These are phyloP conservation scores for Stephania cephalantha DNA, from an alignment of 164 flowering plant genomes.

Conservation along the genomic window DNA sequence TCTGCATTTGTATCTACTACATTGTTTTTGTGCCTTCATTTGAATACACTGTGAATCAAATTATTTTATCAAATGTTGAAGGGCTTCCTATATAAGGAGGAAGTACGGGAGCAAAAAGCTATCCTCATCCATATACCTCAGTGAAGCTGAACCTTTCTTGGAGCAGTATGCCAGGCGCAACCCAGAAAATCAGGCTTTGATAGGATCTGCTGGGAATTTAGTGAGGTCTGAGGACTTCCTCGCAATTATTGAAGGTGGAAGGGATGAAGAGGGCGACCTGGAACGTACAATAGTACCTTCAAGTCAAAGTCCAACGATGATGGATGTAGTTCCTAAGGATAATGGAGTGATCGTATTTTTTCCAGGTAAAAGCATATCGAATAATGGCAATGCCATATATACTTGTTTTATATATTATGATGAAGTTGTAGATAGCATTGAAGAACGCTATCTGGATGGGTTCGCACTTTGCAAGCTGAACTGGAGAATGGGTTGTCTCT, in stretches of 20 bases:
- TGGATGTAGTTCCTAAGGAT: constrained; percentile 53
- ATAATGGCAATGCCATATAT: neutral
- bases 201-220: constrained; percentile 87
- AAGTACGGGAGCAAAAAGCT: constrained; percentile 67
- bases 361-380: constrained; percentile 49
- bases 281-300: constrained; percentile 38
- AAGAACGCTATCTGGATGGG: neutral
- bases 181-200: constrained; percentile 61
- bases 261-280: constrained; percentile 90
- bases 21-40: neutral
- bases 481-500: neutral
- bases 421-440: no score
- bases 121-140: constrained; percentile 67
- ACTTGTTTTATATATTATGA: neutral
- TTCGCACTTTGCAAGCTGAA: neutral
- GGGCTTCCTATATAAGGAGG: constrained; percentile 78
- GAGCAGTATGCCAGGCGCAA: constrained; percentile 91
- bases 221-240: constrained; percentile 79
- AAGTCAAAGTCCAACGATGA: constrained; percentile 33
- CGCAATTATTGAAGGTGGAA: constrained; percentile 67
- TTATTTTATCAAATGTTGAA: constrained; percentile 15
- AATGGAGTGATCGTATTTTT: constrained; percentile 87
- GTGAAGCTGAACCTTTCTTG: constrained; percentile 93
- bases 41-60: neutral
- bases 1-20: neutral